Evolutionary conservation across 108 stramenopile genomes (phyloP).

Genomic region (Cyclotella baltica): DNA sequence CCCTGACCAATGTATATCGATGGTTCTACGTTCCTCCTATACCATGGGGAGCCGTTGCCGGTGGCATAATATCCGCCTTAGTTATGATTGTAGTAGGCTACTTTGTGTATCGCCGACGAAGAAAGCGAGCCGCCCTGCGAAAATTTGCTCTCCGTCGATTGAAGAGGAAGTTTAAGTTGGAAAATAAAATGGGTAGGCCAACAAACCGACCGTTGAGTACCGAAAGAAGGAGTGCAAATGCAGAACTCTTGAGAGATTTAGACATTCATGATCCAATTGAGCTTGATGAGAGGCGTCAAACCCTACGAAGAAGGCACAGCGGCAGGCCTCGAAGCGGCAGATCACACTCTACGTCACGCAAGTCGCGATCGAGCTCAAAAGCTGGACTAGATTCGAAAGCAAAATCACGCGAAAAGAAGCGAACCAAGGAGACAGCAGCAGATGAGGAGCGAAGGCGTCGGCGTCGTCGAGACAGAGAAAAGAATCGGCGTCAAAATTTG

Average conservation of each 20-base stretch:
- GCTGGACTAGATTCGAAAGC: neutral
- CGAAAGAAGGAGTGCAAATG: too few relatives aligned
- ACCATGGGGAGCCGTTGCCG: conserved; percentile 64
- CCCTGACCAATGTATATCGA: conserved; percentile 71
- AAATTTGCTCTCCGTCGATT: conserved; percentile 71
- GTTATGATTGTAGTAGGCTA: conserved; percentile 52
- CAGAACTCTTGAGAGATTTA: too few relatives aligned
- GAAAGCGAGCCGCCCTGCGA: conserved; percentile 64
- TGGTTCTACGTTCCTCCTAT: conserved; percentile 82
- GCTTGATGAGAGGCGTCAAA: neutral
- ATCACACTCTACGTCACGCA: conserved; percentile 14
- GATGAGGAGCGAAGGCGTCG: conserved; percentile 17
- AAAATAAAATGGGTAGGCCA: neutral
- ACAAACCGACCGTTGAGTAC: too few relatives aligned
- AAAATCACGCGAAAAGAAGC: neutral
- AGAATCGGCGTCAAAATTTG: conserved; percentile 8
- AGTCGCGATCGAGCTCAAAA: conserved; percentile 13
- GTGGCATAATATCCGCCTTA: conserved; percentile 26
- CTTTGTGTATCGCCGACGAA: conserved; percentile 72
- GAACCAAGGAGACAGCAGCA: conserved; percentile 9
- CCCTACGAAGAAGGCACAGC: neutral
- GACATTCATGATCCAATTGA: neutral
- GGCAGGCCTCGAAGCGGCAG: neutral
- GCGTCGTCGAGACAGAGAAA: conserved; percentile 24
- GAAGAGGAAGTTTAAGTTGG: conserved; percentile 5